These are phyloP conservation scores for Penicillium sp. DNA, from an alignment of 2,329 filamentous ascomycete species.

Conservation along the genomic window DNA sequence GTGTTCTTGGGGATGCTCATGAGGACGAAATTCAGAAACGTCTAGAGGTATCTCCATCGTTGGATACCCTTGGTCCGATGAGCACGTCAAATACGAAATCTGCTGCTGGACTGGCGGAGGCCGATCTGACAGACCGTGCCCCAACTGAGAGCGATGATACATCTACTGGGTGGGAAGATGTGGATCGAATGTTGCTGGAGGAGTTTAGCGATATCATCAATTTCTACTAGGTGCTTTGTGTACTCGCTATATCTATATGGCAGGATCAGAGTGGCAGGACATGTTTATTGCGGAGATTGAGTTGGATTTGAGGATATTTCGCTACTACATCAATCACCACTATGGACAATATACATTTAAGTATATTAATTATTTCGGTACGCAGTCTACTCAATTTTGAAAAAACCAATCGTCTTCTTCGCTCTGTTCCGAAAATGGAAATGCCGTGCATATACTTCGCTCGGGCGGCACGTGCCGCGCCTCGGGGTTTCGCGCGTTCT, in stretches of 20 bases:
- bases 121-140: constrained; percentile 3
- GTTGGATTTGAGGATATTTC: neutral
- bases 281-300: neutral
- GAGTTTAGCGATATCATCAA: constrained; percentile 44
- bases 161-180: constrained; percentile 33
- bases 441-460: too few species aligned
- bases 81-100: neutral
- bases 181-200: constrained; percentile 39
- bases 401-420: too few species aligned
- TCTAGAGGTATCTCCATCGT: neutral
- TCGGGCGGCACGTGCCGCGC: too few species aligned
- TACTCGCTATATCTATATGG: neutral
- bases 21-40: neutral
- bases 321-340: neutral
- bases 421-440: too few species aligned
- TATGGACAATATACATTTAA: too few species aligned
- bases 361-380: too few species aligned
- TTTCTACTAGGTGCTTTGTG: constrained; percentile 21
- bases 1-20: neutral
- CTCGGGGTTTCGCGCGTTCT: too few species aligned
- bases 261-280: neutral
- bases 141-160: neutral
- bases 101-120: constrained; percentile 2
- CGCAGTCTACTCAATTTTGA: too few species aligned
- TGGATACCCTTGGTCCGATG: too few species aligned